phyloP scores from a whole-genome alignment of 2,329 filamentous ascomycete species.

The Zopfia rhizophila region DNA sequence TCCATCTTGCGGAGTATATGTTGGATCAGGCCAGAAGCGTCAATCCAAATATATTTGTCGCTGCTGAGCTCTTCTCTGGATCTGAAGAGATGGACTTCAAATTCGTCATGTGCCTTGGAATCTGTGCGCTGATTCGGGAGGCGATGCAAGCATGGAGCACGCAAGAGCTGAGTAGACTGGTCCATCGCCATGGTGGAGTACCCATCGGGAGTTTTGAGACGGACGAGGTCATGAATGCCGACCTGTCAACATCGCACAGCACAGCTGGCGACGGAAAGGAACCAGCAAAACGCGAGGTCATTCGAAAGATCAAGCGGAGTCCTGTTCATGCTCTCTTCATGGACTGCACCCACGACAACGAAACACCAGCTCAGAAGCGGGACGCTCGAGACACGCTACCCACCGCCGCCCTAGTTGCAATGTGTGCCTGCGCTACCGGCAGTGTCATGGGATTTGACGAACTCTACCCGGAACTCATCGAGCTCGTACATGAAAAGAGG shows the following conservation, averaged over 20 bases:
- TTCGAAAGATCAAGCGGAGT: conserved; percentile 84
- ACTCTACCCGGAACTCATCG: conserved; percentile 91
- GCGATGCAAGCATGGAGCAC: conserved; percentile 99
- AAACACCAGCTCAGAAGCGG: conserved; percentile 93
- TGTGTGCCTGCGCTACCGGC: conserved; percentile 94
- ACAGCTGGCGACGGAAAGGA: conserved; percentile 38
- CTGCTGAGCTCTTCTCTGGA: conserved; percentile 94
- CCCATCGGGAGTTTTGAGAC: conserved; percentile 97
- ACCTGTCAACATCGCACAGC: conserved; percentile 50
- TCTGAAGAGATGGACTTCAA: conserved; percentile 96
- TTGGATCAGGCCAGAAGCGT: conserved; percentile 92
- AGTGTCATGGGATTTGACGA: conserved; percentile 99
- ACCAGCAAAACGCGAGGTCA: conserved; percentile 66
- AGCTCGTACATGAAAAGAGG: conserved; percentile 89
- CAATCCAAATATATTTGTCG: conserved; percentile 87
- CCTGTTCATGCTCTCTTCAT: conserved; percentile 96
- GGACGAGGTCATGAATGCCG: conserved; percentile 79
- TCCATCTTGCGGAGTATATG: conserved; percentile 94
- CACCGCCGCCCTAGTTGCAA: conserved; percentile 91
- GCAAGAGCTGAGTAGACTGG: conserved; percentile 87
- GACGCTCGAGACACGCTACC: conserved; percentile 94
- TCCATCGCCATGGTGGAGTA: conserved; percentile 91
- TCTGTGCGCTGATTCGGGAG: conserved; percentile 92
- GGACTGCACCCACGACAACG: conserved; percentile 99
- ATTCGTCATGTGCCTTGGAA: conserved; percentile 90